Conservation (phyloP, 495 filamentous ascomycete genomes). For the Penicillium robsamsonii region DNA sequence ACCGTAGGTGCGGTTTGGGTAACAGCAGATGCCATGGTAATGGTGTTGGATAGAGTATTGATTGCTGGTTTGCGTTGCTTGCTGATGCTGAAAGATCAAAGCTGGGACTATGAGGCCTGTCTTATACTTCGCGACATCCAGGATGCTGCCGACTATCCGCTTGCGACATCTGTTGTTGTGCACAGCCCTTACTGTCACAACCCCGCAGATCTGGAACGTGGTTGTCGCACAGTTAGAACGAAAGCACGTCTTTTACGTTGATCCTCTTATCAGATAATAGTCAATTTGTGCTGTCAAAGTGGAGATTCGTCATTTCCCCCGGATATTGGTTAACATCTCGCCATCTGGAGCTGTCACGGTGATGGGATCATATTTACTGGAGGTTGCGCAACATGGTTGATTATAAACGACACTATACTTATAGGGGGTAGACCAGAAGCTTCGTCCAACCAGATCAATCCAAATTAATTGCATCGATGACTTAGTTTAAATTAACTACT, state of each 20-base stretch:
- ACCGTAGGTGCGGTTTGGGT: slow-evolving; percentile 17
- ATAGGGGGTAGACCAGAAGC: background rate
- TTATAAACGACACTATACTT: background rate
- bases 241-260: slow-evolving; percentile 10
- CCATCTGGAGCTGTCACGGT: background rate
- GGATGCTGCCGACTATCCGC: slow-evolving; percentile 18
- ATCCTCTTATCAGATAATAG: background rate
- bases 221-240: slow-evolving; percentile 6
- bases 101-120: background rate
- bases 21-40: slow-evolving; percentile 27
- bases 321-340: slow-evolving; percentile 12
- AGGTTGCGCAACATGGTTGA: slow-evolving; percentile 13
- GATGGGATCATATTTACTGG: slow-evolving; percentile 2
- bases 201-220: background rate
- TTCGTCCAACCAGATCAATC: background rate
- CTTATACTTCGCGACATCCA: slow-evolving; percentile 6
- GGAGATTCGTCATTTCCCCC: slow-evolving; percentile 7
- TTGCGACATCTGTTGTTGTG: background rate
- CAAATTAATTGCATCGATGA: too few species aligned
- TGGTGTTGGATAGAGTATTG: background rate
- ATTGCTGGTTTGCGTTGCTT: background rate
- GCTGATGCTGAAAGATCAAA: background rate
- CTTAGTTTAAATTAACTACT: background rate
- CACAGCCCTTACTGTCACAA: background rate
- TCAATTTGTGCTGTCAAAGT: background rate